Base-by-base conservation (phyloP, 345 rosid genomes). In the Lumnitzera littorea region DNA sequence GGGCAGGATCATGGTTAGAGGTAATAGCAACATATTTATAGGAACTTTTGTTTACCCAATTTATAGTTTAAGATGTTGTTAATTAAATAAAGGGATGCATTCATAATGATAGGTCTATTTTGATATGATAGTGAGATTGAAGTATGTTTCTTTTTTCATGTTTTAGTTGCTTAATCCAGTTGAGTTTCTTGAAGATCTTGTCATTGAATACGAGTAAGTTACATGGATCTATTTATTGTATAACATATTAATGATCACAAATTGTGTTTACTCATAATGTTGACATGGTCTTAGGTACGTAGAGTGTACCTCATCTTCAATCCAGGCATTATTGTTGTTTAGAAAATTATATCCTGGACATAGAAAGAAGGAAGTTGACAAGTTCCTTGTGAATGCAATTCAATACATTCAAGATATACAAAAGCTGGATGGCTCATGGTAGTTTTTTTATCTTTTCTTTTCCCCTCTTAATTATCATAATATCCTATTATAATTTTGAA, bases 391-490 rank as follows among this genome's bases (percentile, higher is more conserved):
- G 8, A 81, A 74, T 59, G 87, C 74, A 3, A 70, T 69, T 10
- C 15, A 64, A 23, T 83, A 50, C 64, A 31, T 81, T 6, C 75
- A 74, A 62, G 51, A 62, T 54, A 58, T 72, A 47, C 95, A 84
- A 77, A 71, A 24, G 53, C 54, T 67, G 0, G 82, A 84, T 16
- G 95, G 95, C 56, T 80, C 79, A 51, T 83, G 92, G 91, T 67
- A 60, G 23, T 14, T 53, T 27, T 50, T 17, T 36, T 20, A 0
- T 1, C 20, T 14, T 53, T 27, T 50, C 13, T 36, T 20, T 20
- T 1, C 20, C 20, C 20, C 27, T 25, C 36, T 36, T 15, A 29
- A 29, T 15, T 61, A 31, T 27, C 17, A 27, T 15, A n/a, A n/a
- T 12, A 15, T 50, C 20, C 15, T 13, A 23, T 36, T 4, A 7